Conservation (phyloP, 225 moss, liverwort and hornwort genomes). For the Pleurozium schreberi region DNA sequence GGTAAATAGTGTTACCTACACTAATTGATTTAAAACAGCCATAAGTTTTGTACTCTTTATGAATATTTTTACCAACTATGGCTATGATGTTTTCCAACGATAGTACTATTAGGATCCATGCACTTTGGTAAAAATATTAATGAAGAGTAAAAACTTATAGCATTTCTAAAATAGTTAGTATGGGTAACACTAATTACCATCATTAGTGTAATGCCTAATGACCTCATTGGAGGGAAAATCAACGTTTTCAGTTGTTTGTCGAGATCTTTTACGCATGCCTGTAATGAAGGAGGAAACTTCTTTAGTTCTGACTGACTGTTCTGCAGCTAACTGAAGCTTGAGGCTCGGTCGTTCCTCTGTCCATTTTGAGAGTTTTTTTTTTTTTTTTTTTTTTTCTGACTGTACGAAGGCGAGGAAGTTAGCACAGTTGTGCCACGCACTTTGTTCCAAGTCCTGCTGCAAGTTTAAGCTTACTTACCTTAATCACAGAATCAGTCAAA, state of each 20-base stretch:
- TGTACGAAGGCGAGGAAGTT: not conserved
- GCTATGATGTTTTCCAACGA: no score
- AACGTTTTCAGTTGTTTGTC: not conserved
- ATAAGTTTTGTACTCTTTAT: no score
- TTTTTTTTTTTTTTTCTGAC: no score
- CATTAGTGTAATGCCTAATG: not conserved
- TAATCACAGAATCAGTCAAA: constrained; percentile 3
- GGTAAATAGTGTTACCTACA: no score
- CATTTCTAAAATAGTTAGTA: no score
- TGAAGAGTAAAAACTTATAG: no score
- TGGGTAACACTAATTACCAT: no score
- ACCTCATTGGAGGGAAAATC: not conserved
- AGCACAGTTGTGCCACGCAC: not conserved
- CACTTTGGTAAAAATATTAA: no score
- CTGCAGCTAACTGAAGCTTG: not conserved
- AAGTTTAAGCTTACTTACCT: no score
- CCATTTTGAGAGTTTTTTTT: not conserved
- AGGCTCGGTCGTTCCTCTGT: not conserved
- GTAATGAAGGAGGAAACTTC: not conserved
- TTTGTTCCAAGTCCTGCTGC: not conserved
- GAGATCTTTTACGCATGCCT: not conserved
- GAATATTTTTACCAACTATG: no score
- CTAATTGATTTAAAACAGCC: no score
- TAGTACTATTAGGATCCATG: no score
- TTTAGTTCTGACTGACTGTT: not conserved